These are phyloP conservation scores for Aspergillus asperescens DNA, from an alignment of 495 filamentous ascomycete genomes.

Conservation along the genomic window DNA sequence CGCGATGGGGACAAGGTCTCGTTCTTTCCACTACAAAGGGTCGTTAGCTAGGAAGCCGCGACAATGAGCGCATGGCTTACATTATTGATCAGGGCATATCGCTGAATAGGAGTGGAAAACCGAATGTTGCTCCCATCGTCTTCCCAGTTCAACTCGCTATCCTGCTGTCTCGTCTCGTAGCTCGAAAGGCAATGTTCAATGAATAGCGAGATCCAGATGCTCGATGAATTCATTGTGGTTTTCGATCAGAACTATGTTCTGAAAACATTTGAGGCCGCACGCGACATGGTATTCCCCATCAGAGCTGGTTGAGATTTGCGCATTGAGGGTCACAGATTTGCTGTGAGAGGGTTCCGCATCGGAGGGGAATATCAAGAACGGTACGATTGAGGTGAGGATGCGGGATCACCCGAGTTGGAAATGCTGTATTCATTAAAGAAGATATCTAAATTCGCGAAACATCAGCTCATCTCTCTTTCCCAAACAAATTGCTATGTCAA, in stretches of 20 bases:
- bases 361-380: background rate
- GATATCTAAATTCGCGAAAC: too few relatives aligned
- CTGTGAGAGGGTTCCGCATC: background rate
- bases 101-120: constrained; percentile 17
- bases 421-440: background rate
- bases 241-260: constrained; percentile 5
- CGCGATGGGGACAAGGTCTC: constrained; percentile 11
- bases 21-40: constrained; percentile 24
- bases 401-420: background rate
- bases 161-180: constrained; percentile 14
- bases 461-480: background rate
- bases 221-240: constrained; percentile 25
- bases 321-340: background rate
- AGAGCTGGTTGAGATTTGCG: background rate
- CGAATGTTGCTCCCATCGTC: constrained; percentile 40
- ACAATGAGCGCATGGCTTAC: background rate
- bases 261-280: background rate
- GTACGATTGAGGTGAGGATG: background rate
- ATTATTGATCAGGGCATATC: constrained; percentile 9
- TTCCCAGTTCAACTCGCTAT: constrained; percentile 22
- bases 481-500: background rate
- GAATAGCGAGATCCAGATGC: constrained; percentile 30
- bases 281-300: constrained; percentile 7
- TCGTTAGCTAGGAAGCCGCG: background rate
- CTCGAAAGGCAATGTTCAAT: constrained; percentile 26